Percentiles rank a stretch among this genome's conserved stretches.
Conservation (phyloP, 768 basidiomycete genomes). For the Pilatotrama ljubarskyi region DNA sequence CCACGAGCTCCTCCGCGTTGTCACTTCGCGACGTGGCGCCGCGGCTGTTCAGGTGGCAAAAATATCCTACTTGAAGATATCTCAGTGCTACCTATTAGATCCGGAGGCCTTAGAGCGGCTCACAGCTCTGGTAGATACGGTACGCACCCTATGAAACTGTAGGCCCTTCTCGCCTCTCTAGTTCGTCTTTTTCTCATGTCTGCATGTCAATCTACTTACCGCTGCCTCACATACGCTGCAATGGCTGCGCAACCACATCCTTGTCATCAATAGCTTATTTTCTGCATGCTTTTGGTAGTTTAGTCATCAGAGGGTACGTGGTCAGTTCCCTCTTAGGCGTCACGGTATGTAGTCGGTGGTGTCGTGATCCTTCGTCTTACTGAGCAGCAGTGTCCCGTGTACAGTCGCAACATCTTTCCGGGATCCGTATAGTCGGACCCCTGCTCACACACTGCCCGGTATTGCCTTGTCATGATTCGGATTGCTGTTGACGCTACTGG, state of each 20-base stretch:
- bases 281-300: neutral
- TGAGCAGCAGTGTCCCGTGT: neutral
- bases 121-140: conserved; percentile 24
- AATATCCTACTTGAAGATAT: conserved; percentile 28
- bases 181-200: neutral
- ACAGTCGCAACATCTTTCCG: neutral
- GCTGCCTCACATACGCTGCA: neutral
- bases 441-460: conserved; percentile 12
- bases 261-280: neutral
- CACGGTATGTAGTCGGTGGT: neutral
- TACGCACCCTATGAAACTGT: conserved; percentile 18
- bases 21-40: conserved; percentile 23
- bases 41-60: conserved; percentile 23
- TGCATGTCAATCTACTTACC: neutral
- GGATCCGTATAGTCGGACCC: neutral
- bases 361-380: neutral
- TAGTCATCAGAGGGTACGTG: neutral
- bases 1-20: conserved; percentile 32
- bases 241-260: too few relatives aligned
- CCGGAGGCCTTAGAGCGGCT: conserved; percentile 28
- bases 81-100: conserved; percentile 30
- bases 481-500: neutral
- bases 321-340: neutral
- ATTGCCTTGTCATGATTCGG: neutral
- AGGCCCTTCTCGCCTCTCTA: neutral